phyloP scores from a whole-genome alignment of 2,329 filamentous ascomycete genomes.

The Fusarium pseudoanthophilum region DNA sequence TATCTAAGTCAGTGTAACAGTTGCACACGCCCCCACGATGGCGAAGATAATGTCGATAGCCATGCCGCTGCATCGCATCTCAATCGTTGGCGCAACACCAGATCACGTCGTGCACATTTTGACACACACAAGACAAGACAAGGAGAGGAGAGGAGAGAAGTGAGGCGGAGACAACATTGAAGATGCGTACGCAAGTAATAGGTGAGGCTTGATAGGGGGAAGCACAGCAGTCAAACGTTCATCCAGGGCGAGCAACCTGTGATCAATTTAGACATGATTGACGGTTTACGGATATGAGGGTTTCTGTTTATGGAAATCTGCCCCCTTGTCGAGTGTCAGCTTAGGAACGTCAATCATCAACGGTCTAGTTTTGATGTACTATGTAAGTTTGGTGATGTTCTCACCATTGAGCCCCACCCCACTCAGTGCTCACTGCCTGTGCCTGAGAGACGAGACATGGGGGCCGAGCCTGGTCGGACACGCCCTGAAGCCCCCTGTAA shows the following conservation, averaged over 20 bases:
- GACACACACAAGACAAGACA: neutral
- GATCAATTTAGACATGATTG: conserved; percentile 26
- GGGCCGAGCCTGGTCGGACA: conserved; percentile 8
- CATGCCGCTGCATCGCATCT: conserved; percentile 28
- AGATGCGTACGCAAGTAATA: neutral
- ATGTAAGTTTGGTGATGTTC: neutral
- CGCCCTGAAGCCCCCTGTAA: neutral
- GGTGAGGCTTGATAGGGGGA: conserved; percentile 14
- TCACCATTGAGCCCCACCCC: neutral
- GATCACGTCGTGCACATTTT: conserved; percentile 17
- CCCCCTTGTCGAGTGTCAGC: neutral
- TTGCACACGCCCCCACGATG: conserved; percentile 17
- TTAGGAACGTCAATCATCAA: conserved; percentile 9
- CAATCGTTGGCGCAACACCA: conserved; percentile 30
- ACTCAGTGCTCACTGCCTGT: neutral
- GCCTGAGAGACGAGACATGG: neutral
- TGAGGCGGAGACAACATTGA: conserved; percentile 22
- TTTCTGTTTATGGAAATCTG: conserved; percentile 2
- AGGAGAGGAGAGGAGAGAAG: neutral
- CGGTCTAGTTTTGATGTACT: neutral
- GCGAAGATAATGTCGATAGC: conserved; percentile 28
- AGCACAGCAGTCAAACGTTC: conserved; percentile 3
- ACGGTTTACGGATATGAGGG: conserved; percentile 4
- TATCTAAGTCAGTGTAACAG: conserved; percentile 12
- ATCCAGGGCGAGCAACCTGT: neutral